Evolutionary conservation across 1,284 basidiomycete species (phyloP).

Genomic region (Apiotrichum sp.): DNA sequence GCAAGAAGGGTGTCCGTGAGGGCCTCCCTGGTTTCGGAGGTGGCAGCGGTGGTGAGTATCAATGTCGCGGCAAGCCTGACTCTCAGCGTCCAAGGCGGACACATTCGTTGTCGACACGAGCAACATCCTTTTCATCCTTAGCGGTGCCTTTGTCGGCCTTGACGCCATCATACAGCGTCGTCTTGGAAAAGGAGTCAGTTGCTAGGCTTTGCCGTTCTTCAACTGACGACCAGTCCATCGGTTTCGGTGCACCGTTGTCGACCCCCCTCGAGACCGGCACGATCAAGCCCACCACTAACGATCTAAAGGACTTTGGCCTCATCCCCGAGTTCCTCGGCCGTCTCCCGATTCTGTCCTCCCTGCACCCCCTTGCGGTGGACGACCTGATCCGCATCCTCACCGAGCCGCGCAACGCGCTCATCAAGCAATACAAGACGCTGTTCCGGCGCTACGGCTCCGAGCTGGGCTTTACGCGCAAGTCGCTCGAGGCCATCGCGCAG

Average conservation of each 20-base stretch:
- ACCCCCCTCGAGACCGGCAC: slow-evolving; percentile 10
- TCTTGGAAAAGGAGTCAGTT: slow-evolving; percentile 70
- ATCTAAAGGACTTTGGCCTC: slow-evolving; percentile 81
- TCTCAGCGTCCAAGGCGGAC: slow-evolving; percentile 33
- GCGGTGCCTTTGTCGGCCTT: slow-evolving; percentile 88
- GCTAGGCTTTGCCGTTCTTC: no score
- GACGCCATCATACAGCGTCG: slow-evolving; percentile 73
- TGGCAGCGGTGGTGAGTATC: slow-evolving; percentile 33
- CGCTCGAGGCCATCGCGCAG: slow-evolving; percentile 60
- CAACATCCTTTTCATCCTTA: slow-evolving; percentile 83
- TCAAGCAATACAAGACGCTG: slow-evolving; percentile 79
- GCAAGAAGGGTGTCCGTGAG: slow-evolving; percentile 42
- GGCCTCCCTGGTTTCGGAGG: slow-evolving; percentile 39
- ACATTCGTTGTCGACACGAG: slow-evolving; percentile 51
- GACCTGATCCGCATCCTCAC: slow-evolving; percentile 86
- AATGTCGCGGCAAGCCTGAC: not conserved
- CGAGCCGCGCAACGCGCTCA: slow-evolving; percentile 81
- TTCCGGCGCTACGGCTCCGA: slow-evolving; percentile 52
- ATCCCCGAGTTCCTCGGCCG: slow-evolving; percentile 93
- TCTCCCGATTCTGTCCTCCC: slow-evolving; percentile 75
- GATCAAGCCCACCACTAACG: slow-evolving; percentile 49
- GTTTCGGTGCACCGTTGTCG: slow-evolving; percentile 68
- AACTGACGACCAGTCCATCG: slow-evolving; percentile 61
- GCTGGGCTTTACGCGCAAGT: slow-evolving; percentile 45
- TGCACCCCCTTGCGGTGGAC: slow-evolving; percentile 62